phyloP scores from a whole-genome alignment of 164 flowering plant species.

The Annona squamosa region DNA sequence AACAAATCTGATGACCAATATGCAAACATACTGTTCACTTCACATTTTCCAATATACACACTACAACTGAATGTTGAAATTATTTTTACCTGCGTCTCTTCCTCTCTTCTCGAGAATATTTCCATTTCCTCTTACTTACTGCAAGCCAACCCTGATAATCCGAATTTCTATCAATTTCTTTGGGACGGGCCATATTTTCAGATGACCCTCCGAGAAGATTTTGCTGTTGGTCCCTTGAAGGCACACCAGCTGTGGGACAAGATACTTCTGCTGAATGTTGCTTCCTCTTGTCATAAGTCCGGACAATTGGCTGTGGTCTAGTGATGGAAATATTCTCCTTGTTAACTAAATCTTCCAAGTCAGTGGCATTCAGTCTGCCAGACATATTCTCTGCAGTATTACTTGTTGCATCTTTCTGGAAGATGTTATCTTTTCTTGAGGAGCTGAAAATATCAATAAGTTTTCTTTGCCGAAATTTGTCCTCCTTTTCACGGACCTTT shows the following conservation, averaged over 20 bases:
- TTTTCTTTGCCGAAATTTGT: conserved; percentile 84
- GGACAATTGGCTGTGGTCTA: conserved; percentile 66
- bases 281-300: conserved; percentile 41
- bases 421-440: conserved; percentile 24
- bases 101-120: conserved; percentile 54
- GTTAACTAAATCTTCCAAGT: conserved; percentile 69
- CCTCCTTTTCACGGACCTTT: conserved; percentile 93
- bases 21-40: too few relatives aligned
- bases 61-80: background rate
- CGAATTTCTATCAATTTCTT: conserved; percentile 54
- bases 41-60: background rate
- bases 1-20: too few relatives aligned
- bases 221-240: conserved; percentile 12
- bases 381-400: conserved; percentile 12
- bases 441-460: conserved; percentile 69
- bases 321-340: conserved; percentile 22
- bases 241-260: background rate
- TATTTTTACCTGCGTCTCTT: conserved; percentile 66
- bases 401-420: conserved; percentile 14
- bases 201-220: conserved; percentile 11
- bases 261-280: conserved; percentile 17
- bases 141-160: conserved; percentile 97
- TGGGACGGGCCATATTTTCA: conserved; percentile 15
- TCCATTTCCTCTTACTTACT: conserved; percentile 87
- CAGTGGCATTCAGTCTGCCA: conserved; percentile 34